These are phyloP conservation scores for Corynespora cassiicola DNA, from an alignment of 2,329 filamentous ascomycete genomes.

Conservation along the genomic window DNA sequence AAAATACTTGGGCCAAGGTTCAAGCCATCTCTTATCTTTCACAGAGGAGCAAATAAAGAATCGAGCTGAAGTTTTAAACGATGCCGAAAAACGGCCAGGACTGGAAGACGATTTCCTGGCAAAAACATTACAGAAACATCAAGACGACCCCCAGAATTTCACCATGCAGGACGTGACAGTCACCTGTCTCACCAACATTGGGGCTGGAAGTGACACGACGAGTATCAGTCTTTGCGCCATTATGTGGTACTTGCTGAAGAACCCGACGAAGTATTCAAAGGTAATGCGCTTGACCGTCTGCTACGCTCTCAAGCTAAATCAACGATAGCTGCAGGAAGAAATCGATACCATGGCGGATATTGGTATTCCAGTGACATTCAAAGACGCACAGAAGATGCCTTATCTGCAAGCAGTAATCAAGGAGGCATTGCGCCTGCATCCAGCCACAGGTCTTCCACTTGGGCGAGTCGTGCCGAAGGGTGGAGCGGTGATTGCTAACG, in stretches of 20 bases:
- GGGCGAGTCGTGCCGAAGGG: constrained; percentile 44
- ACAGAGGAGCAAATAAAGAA: no score
- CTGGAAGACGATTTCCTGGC: constrained; percentile 25
- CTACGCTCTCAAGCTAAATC: no score
- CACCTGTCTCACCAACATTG: constrained; percentile 42
- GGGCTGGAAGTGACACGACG: constrained; percentile 55
- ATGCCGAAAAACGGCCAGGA: no score
- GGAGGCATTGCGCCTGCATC: constrained; percentile 52
- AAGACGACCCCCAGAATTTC: constrained; percentile 50
- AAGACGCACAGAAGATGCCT: constrained; percentile 48
- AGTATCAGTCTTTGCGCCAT: constrained; percentile 55
- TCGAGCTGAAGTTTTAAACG: no score
- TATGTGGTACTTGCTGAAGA: constrained; percentile 53
- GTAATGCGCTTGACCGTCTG: no score
- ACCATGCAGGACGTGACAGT: constrained; percentile 44
- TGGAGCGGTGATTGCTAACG: constrained; percentile 36
- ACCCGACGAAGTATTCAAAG: constrained; percentile 26
- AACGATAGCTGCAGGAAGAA: constrained; percentile 24
- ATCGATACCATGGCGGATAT: constrained; percentile 20
- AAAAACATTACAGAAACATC: constrained; percentile 20
- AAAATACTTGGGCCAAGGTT: no score
- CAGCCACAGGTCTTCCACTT: constrained; percentile 49
- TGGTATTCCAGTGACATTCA: constrained; percentile 18
- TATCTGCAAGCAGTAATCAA: constrained; percentile 52
- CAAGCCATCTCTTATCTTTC: no score